phyloP scores from a whole-genome alignment of 441 rosid genomes.

The Gossypium trilobum region DNA sequence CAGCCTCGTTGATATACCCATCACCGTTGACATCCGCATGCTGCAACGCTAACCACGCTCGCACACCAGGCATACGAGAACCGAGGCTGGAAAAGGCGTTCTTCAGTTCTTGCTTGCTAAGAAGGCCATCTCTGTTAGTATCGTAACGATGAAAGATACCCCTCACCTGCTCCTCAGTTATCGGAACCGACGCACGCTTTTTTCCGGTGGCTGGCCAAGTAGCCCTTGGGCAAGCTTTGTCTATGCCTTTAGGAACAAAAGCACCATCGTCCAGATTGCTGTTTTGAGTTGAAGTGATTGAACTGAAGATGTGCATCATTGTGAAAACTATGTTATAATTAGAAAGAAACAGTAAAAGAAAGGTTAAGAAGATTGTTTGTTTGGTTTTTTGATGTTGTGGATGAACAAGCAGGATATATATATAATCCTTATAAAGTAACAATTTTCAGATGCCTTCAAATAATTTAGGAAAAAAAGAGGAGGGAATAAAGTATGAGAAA shows the following conservation, averaged over 20 bases:
- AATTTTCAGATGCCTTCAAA: constrained; percentile 1
- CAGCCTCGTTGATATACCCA: constrained; percentile 17
- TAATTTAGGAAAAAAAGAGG: not conserved
- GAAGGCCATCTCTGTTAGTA: constrained; percentile 24
- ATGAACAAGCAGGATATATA: not conserved
- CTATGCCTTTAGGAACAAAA: not conserved
- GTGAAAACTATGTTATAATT: not conserved
- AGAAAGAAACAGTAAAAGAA: not conserved
- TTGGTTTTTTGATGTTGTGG: not conserved
- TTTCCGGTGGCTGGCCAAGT: not conserved
- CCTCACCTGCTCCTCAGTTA: constrained; percentile 12
- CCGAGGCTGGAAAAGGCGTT: constrained; percentile 15
- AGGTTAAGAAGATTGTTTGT: not conserved
- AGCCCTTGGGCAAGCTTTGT: not conserved
- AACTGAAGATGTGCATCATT: not conserved
- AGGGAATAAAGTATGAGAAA: not conserved
- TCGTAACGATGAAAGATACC: constrained; percentile 16
- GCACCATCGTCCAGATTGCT: not conserved
- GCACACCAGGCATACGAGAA: constrained; percentile 5
- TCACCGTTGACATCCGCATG: constrained; percentile 22
- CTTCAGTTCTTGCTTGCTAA: constrained; percentile 23
- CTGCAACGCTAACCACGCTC: constrained; percentile 16
- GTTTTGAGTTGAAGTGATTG: not conserved
- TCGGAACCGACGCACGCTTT: not conserved
- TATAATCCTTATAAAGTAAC: not conserved